Base-by-base conservation (phyloP, 2,329 filamentous ascomycete genomes). In the Chrysoporthe cubensis region DNA sequence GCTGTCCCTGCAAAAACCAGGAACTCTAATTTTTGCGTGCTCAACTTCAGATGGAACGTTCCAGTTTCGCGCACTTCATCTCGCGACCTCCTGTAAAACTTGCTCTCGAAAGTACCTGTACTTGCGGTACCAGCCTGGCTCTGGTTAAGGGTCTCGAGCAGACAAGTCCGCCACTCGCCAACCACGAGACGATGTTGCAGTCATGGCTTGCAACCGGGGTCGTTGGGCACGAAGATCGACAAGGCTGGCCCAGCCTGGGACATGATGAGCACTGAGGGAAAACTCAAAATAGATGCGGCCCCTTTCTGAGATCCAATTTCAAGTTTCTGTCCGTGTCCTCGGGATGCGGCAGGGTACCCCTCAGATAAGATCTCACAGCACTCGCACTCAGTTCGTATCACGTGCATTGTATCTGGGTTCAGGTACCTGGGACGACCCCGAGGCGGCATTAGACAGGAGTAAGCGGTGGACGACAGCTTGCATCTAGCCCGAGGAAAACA, bases 151-250 rank as follows among this genome's bases (percentile, higher is more conserved):
- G 32, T 26, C 34, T 40, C 16, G 34, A 32, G 32, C 54, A 40
- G 32, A 34, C 26, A n/a, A 57, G 34, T 16, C 34, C 34, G 34
- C 54, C 16, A 16, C 50, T 37, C n/a, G 16, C 26, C 26, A 48
- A 21, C 7, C 66, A 60, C 43, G 56, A 65, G 56, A 56, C 46
- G 54, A 66, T 59, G 65, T 66, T 62, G 50, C 58, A 57, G 48
- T 62, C 48, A 48, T 54, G 18, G 65, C 26, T 57, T 21, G 58
- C 52, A n/a, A 26, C 37, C 50, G 48, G 32, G n/a, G 46, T 42
- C 54, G 59, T 69, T 66, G 67, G 67, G 67, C 67, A 64, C 59
- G 64, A 64, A 69, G 67, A 69, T 69, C 67, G 60, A 62, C 67
- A 60, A 46, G 43, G 44, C n/a, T 26, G 43, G 34, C 44, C 60